Evolutionary conservation across 345 rosid species (phyloP), one percentile per base, ranked within the genome.

Genomic region (Syzygium aromaticum): DNA sequence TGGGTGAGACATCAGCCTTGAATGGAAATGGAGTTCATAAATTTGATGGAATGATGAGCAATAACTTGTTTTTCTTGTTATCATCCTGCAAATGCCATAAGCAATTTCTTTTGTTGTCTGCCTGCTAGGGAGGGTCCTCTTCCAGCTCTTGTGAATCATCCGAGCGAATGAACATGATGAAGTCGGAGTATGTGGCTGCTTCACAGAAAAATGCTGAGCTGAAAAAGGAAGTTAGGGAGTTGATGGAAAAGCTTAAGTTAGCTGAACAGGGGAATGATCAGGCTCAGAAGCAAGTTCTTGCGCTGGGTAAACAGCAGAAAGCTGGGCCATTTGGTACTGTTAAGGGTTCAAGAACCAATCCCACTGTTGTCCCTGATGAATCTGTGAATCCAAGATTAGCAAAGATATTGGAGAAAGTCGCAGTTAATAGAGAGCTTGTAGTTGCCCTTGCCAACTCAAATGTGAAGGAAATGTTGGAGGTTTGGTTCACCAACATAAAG

Each of bases 361-460:
- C 94, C 5, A 43, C 91, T 43, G 91, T 92, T 52, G 38, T 90
- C 85, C 93, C 93, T 14, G 95, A 93, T 85, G 90, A 92, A 59
- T 90, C 93, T 7, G 91, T 88, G 83, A 92, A 93, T 89, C 91
- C 90, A 6, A 91, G 93, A 85, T 78, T 91, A 67, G 93, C 92
- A 25, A 88, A 91, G 67, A 80, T 90, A 57, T 61, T 91, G 88
- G 88, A 87, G 82, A 84, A 89, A 87, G 77, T 92, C 63, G 93
- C 94, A 77, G 87, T 87, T 43, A 67, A 73, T 43, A 92, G 87
- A 53, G 93, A 91, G 89, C 86, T 92, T 25, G 86, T 92, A 57
- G 94, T 92, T 84, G 94, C 91, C n/a, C 90, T 92, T 52, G 94
- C 94, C 27, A 93, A 93, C 89, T 91, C 93, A n/a, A 89, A 90